These are phyloP conservation scores for Sequoia sempervirens DNA, from an alignment of 75 land plant species.

Conservation along the genomic window DNA sequence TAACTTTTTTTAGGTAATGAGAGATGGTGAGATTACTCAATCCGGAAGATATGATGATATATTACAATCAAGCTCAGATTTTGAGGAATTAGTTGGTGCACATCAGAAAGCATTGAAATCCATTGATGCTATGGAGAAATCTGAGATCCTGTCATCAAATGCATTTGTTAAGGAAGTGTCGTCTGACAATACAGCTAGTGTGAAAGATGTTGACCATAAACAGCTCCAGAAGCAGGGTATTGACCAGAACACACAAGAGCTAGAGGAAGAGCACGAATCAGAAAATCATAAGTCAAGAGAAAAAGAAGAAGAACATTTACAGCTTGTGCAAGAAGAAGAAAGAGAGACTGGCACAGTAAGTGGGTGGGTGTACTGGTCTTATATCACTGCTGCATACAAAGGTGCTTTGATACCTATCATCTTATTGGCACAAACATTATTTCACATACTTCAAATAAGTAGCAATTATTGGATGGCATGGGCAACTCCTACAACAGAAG, in stretches of 20 bases:
- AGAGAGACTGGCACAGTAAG: conserved; percentile 17
- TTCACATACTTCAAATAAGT: conserved; percentile 9
- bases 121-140: not conserved
- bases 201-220: too few relatives aligned
- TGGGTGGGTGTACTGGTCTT: conserved; percentile 10
- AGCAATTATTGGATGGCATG: conserved; percentile 14
- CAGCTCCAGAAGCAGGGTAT: not conserved
- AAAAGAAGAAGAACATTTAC: not conserved
- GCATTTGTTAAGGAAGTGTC: not conserved
- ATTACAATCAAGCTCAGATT: conserved; percentile 22
- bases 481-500: not conserved
- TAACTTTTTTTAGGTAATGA: conserved; percentile 28
- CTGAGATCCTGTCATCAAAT: too few relatives aligned
- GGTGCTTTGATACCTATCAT: not conserved
- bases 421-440: not conserved
- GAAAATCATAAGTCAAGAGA: not conserved
- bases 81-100: conserved; percentile 38
- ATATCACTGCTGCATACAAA: conserved; percentile 2
- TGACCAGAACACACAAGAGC: not conserved
- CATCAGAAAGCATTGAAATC: conserved; percentile 30
- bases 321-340: conserved; percentile 31
- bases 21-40: conserved; percentile 48
- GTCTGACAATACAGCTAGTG: not conserved
- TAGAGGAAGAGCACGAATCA: conserved; percentile 8
- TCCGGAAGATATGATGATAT: conserved; percentile 35